Base-by-base conservation (phyloP, 2,329 filamentous ascomycete genomes). In the Claviceps paspali region DNA sequence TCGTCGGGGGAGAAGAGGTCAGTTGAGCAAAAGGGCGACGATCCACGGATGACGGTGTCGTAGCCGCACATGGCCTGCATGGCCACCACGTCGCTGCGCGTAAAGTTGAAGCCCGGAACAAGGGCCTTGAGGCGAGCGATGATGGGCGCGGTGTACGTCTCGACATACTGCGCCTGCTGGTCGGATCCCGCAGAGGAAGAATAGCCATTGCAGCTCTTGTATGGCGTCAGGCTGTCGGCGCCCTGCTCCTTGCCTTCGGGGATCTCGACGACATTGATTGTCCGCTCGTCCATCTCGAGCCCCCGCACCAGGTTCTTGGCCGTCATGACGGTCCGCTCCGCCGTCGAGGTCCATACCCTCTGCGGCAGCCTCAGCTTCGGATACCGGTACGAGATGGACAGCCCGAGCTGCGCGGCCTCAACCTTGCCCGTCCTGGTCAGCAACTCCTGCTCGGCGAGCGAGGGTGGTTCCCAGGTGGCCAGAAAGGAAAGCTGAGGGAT, bases 61-160 rank as follows among this genome's bases (percentile, higher is more conserved):
- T 79, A 79, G 1, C 74, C 74, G 47, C 75, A 79, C 3, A 79
- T 54, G 54, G 77, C 64, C 58, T 78, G 74, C 68, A 79, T 75
- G 26, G 68, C 76, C 37, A 76, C 70, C 11, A 82, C 63, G 46
- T 82, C 76, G 34, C 65, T 60, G 17, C 64, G 54, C 0, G 72
- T 78, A 55, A 80, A 78, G 55, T 79, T 75, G 54, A 82, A 78
- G 0, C 50, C 57, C 1, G 65, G 68, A 2, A 62, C 73, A 12
- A 64, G 55, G 18, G 60, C 54, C 29, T 69, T 69, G 43, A 75
- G 59, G 11, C 76, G 67, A 0, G 63, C 65, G n/a, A 70, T 59
- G 37, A 80, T 76, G 2, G 75, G 70, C 33, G 61, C 64, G 0
- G 75, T 73, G 55, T 78, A 82, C 21, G 55, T 63, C 17, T 71